phyloP scores from a whole-genome alignment of 768 basidiomycete species.

The Steccherinum ochraceum region DNA sequence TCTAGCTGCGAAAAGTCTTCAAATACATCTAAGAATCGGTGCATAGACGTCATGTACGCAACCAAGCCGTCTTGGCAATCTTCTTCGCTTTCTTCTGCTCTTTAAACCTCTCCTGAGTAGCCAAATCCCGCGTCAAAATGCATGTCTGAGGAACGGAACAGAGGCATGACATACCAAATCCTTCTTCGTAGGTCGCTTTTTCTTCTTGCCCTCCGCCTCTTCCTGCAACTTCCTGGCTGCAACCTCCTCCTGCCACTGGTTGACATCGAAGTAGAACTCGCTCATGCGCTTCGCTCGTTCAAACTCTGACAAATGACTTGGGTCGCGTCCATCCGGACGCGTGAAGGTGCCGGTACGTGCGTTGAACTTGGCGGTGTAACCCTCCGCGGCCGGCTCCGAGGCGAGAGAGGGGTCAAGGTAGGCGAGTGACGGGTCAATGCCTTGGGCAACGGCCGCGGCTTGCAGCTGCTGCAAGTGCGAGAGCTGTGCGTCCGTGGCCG shows the following conservation, averaged over 20 bases:
- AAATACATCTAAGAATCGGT: too few relatives aligned
- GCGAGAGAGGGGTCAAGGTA: slow-evolving; percentile 70
- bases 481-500: slow-evolving; percentile 19
- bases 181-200: slow-evolving; percentile 75
- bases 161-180: slow-evolving; percentile 54
- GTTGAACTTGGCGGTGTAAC: slow-evolving; percentile 67
- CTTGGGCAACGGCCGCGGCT: slow-evolving; percentile 67
- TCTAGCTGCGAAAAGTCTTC: too few relatives aligned
- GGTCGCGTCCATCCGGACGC: slow-evolving; percentile 59
- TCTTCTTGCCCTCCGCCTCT: slow-evolving; percentile 59
- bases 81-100: slow-evolving; percentile 80
- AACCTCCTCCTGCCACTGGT: slow-evolving; percentile 70
- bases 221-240: slow-evolving; percentile 37
- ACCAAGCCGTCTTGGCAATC: slow-evolving; percentile 84
- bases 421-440: slow-evolving; percentile 80
- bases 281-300: slow-evolving; percentile 83
- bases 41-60: slow-evolving; percentile 47
- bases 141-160: slow-evolving; percentile 13
- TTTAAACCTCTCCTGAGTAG: slow-evolving; percentile 70
- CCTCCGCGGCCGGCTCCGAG: slow-evolving; percentile 22
- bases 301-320: slow-evolving; percentile 71
- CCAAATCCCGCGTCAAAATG: not conserved
- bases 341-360: slow-evolving; percentile 77
- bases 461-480: slow-evolving; percentile 43
- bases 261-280: slow-evolving; percentile 81